Conservation (phyloP, 129 eudicot species). For the Smallanthus sonchifolius region DNA sequence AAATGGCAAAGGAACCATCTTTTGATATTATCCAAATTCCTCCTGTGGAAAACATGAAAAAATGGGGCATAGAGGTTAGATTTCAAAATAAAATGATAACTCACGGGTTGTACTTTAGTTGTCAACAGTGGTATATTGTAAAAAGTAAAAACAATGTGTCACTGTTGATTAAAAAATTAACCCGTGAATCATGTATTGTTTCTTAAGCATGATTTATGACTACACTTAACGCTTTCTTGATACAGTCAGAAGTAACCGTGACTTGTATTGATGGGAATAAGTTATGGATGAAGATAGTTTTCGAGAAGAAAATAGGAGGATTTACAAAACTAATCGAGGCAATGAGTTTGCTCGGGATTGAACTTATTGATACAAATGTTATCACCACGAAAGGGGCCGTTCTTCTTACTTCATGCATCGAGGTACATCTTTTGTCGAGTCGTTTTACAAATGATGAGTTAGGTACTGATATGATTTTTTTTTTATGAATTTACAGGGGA, state of each 20-base stretch:
- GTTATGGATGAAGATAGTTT: slow-evolving; percentile 62
- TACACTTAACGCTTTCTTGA: neutral
- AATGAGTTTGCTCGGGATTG: slow-evolving; percentile 45
- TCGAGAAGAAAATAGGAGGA: slow-evolving; percentile 49
- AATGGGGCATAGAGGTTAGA: slow-evolving; percentile 58
- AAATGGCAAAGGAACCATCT: slow-evolving; percentile 31
- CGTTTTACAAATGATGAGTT: neutral
- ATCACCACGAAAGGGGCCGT: slow-evolving; percentile 66
- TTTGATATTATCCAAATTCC: slow-evolving; percentile 19
- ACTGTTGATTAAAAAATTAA: neutral
- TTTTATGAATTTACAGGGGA: slow-evolving; percentile 34
- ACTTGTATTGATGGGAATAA: slow-evolving; percentile 45
- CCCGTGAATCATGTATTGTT: neutral
- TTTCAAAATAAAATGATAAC: neutral
- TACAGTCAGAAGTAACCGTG: slow-evolving; percentile 57
- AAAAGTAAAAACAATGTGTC: too few species aligned
- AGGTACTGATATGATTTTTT: neutral
- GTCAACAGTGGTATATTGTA: neutral
- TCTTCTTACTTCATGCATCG: slow-evolving; percentile 53
- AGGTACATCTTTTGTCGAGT: slow-evolving; percentile 33
- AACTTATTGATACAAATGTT: slow-evolving; percentile 43
- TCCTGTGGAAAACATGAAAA: slow-evolving; percentile 43
- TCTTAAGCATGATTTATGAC: neutral
- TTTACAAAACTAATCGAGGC: slow-evolving; percentile 56
- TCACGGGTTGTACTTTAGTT: neutral